These are phyloP conservation scores for Pulveroboletus sp. DNA, from an alignment of 768 basidiomycete species.

Conservation along the genomic window DNA sequence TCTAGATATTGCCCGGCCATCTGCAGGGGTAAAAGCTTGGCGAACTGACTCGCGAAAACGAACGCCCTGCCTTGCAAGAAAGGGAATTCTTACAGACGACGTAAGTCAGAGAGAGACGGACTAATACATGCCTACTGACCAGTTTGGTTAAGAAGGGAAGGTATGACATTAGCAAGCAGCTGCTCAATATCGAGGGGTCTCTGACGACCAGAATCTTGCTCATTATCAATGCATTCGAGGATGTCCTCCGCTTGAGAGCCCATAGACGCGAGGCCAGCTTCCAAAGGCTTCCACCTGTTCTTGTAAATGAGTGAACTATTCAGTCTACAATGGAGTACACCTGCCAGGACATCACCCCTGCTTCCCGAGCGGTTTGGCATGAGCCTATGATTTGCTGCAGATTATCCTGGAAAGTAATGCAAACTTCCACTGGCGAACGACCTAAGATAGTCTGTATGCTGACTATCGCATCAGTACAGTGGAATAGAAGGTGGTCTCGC, in stretches of 20 bases:
- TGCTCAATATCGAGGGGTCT: slow-evolving; percentile 74
- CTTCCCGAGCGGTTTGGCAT: slow-evolving; percentile 51
- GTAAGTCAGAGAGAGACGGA: not conserved
- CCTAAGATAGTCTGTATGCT: slow-evolving; percentile 52
- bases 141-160: slow-evolving; percentile 62
- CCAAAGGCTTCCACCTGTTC: slow-evolving; percentile 86
- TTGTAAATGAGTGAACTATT: slow-evolving; percentile 3
- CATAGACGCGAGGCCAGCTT: slow-evolving; percentile 76
- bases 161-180: slow-evolving; percentile 75
- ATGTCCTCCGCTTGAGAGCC: slow-evolving; percentile 78
- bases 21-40: slow-evolving; percentile 63
- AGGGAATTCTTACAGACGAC: slow-evolving; percentile 55
- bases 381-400: slow-evolving; percentile 53
- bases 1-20: slow-evolving; percentile 83
- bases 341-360: slow-evolving; percentile 61
- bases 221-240: slow-evolving; percentile 72
- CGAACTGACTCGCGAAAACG: slow-evolving; percentile 89
- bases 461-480: slow-evolving; percentile 1
- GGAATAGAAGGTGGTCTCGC: slow-evolving; percentile 8
- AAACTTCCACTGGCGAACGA: slow-evolving; percentile 46
- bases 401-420: slow-evolving; percentile 47
- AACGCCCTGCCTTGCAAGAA: slow-evolving; percentile 95
- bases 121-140: slow-evolving; percentile 43
- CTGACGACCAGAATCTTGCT: slow-evolving; percentile 54
- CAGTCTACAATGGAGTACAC: slow-evolving; percentile 12